Percentiles rank a stretch among this genome's conserved stretches.
These are phyloP conservation scores for Protomyces arabidopsidicola DNA, from an alignment of 1,139 yeast genomes.

Conservation along the genomic window DNA sequence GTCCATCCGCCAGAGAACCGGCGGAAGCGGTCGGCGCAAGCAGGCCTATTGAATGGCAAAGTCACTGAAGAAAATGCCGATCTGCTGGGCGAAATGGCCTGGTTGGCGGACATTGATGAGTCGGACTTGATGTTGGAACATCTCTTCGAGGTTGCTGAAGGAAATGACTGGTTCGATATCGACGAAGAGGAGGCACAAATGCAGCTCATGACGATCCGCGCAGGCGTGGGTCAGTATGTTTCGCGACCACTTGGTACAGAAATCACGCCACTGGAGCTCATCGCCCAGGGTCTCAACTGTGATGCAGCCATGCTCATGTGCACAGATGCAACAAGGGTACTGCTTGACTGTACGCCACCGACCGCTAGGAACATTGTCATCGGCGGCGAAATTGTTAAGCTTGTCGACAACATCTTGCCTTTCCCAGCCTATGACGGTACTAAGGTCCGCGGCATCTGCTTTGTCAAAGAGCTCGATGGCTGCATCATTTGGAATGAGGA, in stretches of 20 bases:
- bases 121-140: conserved; percentile 32
- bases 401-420: conserved; percentile 18
- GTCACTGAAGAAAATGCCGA: conserved; percentile 9
- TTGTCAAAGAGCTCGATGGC: conserved; percentile 29
- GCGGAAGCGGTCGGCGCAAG: background rate
- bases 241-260: conserved; percentile 22
- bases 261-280: conserved; percentile 18
- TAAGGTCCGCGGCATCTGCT: conserved; percentile 18
- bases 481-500: conserved; percentile 32
- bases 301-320: conserved; percentile 24
- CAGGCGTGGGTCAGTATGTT: conserved; percentile 17
- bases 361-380: conserved; percentile 14
- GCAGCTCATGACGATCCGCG: conserved; percentile 19
- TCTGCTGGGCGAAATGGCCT: conserved; percentile 12
- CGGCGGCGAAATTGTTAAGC: conserved; percentile 18
- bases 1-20: background rate
- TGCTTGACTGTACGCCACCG: conserved; percentile 21
- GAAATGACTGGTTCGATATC: conserved; percentile 27
- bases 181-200: conserved; percentile 25
- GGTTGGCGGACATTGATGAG: conserved; percentile 30
- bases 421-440: conserved; percentile 23
- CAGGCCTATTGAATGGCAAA: background rate
- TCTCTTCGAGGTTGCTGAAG: conserved; percentile 27
- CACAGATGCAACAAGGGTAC: conserved; percentile 22
- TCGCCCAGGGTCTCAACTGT: conserved; percentile 24